phyloP scores from a whole-genome alignment of 1,284 basidiomycete species.

The Cutaneotrichosporon cutaneum region DNA sequence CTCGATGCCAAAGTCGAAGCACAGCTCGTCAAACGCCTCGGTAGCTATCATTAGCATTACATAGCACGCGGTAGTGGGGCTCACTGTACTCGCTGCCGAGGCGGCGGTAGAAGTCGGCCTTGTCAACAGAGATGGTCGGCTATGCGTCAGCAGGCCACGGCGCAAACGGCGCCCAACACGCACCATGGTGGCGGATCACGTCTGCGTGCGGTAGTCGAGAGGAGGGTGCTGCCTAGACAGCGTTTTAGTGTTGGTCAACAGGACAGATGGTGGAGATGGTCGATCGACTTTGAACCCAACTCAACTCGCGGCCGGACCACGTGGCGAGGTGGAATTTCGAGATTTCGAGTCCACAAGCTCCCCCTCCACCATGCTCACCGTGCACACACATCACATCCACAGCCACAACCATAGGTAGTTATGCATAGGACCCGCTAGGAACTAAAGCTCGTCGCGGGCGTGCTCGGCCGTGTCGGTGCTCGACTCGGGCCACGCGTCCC shows the following conservation, averaged over 20 bases:
- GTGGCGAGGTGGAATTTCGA: constrained; percentile 3
- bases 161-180: background rate
- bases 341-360: background rate
- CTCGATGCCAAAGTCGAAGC: constrained; percentile 97
- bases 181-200: constrained; percentile 2
- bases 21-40: constrained; percentile 91
- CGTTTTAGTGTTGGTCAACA: constrained; percentile 6
- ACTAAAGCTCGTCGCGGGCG: constrained; percentile 20
- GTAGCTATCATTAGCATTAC: constrained; percentile 67
- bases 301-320: background rate
- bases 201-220: background rate
- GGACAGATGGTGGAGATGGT: background rate
- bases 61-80: constrained; percentile 21
- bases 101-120: constrained; percentile 85
- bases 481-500: constrained; percentile 6
- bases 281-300: constrained; percentile 1
- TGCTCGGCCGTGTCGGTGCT: constrained; percentile 3
- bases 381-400: no score
- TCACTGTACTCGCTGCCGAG: constrained; percentile 81
- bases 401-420: constrained; percentile 1
- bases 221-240: constrained; percentile 1
- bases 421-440: constrained; percentile 6
- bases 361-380: no score
- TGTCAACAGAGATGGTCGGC: constrained; percentile 95
- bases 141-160: constrained; percentile 18